Evolutionary conservation across 805 yeast species (phyloP), one percentile per base, ranked within the genome.

Genomic region (Candida bentonensis): DNA sequence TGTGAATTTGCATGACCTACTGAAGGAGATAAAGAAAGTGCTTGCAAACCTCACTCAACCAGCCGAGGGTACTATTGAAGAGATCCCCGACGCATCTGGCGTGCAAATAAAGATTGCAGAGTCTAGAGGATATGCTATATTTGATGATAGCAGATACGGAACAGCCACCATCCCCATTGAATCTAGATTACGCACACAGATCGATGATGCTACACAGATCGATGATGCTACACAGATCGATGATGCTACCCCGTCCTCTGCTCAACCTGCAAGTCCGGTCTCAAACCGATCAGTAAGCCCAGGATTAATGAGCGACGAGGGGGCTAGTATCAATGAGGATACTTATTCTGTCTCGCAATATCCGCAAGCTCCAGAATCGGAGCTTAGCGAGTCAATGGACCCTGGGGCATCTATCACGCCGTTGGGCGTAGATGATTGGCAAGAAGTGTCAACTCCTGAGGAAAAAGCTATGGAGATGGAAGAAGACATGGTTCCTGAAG

Each of bases 391-490:
- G 5, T 4, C 20, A 15, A 13, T 17, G 5, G 5, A 11, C 20
- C 36, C 36, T 9, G 7, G 7, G 11, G 13, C 7, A 9, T 9
- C 11, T 13, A 25, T 25, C 13, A 25, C 27, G 13, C 27, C 27
- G 7, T 13, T 25, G 11, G 27, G 27, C 13, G 13, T 25, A 9
- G 36, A 30, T 15, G 36, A 30, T 9, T 30, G 36, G 36, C 36
- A 30, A n/a, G 36, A 30, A 15, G 20, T 30, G 20, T 15, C 36
- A 13, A 9, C n/a, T 11, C 36, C 36, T 59, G 63, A 45, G 72
- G 69, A 48, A 61, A 60, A n/a, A n/a, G 7, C 23, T 20, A 15
- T 13, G n/a, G 41, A 22, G 7, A 5, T 20, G 23, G 23, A 11
- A 15, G 23, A 13, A 5, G 23, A 39, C 7, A 39, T 9, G 5